Evolutionary conservation across 192 early-diverging fungal species (phyloP).

Genomic region (Backusella psychrophila): DNA sequence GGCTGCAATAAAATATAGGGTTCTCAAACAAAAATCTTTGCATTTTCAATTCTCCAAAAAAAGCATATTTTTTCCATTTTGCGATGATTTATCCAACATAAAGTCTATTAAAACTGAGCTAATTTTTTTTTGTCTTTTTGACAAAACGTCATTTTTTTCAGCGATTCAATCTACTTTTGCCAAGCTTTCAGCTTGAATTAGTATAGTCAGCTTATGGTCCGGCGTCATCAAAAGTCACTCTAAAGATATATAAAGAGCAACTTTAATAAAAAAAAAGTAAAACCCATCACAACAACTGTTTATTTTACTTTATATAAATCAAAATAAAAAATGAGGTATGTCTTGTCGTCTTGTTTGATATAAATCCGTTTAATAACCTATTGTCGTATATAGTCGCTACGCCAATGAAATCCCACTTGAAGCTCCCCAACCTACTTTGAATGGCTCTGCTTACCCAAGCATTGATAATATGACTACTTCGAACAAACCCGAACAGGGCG

Average conservation of each 20-base stretch:
- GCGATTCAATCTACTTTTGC: background rate
- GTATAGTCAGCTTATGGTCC: background rate
- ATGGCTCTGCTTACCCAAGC: background rate
- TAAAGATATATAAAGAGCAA: background rate
- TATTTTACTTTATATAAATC: background rate
- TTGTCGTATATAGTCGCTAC: background rate
- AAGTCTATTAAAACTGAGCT: background rate
- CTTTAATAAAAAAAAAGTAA: background rate
- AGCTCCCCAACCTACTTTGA: background rate
- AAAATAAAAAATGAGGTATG: background rate
- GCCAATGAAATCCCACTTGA: background rate
- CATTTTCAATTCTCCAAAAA: background rate
- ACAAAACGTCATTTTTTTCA: background rate
- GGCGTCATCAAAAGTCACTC: background rate
- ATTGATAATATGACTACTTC: background rate
- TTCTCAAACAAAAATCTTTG: background rate
- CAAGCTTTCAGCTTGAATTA: background rate
- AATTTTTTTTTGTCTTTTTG: background rate
- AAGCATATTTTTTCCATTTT: background rate
- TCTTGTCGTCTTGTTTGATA: background rate
- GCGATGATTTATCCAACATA: background rate
- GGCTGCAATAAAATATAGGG: background rate
- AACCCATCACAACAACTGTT: background rate
- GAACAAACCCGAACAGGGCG: background rate
- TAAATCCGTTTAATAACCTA: background rate